Evolutionary conservation across 371 early-diverging fungal species (phyloP).

Genomic region (Mortierella polycephala): DNA sequence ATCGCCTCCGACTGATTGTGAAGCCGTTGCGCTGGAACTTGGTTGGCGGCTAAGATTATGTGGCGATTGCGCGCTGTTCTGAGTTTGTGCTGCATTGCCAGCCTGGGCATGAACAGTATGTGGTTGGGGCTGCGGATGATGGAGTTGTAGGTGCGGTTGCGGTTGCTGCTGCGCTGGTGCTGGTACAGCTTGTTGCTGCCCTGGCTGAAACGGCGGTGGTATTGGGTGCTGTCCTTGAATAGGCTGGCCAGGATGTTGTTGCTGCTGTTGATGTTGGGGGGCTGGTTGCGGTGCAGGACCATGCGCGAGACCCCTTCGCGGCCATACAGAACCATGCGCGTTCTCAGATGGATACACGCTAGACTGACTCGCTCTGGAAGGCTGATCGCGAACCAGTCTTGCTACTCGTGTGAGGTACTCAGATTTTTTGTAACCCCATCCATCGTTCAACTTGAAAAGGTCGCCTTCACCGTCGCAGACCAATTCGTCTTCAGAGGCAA

Average conservation of each 20-base stretch:
- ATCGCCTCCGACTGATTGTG: not conserved
- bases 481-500: constrained; percentile 51
- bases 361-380: constrained; percentile 9
- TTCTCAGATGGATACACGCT: not conserved
- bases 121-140: constrained; percentile 1
- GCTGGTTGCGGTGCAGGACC: not conserved
- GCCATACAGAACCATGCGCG: not conserved
- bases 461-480: constrained; percentile 26
- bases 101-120: constrained; percentile 5
- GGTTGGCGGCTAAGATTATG: not conserved
- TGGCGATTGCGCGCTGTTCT: not conserved
- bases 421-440: constrained; percentile 42
- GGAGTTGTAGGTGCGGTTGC: not conserved
- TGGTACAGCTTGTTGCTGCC: constrained; percentile 15
- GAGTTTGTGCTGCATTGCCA: not conserved
- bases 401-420: constrained; percentile 42
- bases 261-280: constrained; percentile 14
- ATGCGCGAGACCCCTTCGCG: not conserved
- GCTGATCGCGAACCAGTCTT: constrained; percentile 32
- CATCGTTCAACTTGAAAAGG: constrained; percentile 36
- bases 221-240: not conserved
- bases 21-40: not conserved
- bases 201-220: not conserved
- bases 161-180: constrained; percentile 17
- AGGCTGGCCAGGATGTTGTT: constrained; percentile 4